phyloP scores from a whole-genome alignment of 306 rosid species.

The Fagus sylvatica region DNA sequence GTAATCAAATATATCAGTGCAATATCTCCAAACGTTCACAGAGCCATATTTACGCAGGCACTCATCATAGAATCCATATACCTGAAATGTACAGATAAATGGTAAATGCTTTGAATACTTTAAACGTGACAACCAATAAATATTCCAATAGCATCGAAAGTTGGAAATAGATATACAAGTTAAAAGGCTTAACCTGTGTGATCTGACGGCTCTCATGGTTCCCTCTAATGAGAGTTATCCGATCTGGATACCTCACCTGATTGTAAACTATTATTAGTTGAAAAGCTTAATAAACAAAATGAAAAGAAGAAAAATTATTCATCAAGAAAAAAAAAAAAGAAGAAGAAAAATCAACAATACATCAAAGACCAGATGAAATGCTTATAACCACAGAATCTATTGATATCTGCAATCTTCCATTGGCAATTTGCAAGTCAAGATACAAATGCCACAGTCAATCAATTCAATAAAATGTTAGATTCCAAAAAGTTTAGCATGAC shows the following conservation, averaged over 20 bases:
- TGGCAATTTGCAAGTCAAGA: background rate
- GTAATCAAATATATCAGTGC: constrained; percentile 96
- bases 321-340: too few species aligned
- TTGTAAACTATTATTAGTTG: constrained; percentile 29
- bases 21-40: constrained; percentile 98
- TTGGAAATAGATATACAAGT: constrained; percentile 9
- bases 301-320: constrained; percentile 4
- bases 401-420: background rate
- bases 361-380: background rate
- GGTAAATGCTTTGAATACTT: constrained; percentile 21
- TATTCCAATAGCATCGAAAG: constrained; percentile 20
- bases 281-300: constrained; percentile 9
- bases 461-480: background rate
- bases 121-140: constrained; percentile 33
- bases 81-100: constrained; percentile 47
- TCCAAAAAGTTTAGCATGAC: background rate
- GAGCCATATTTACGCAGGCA: constrained; percentile 99
- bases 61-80: constrained; percentile 98
- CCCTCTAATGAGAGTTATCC: constrained; percentile 98
- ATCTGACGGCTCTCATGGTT: constrained; percentile 99
- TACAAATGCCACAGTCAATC: background rate
- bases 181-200: constrained; percentile 77
- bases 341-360: constrained; percentile 9
- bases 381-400: background rate
- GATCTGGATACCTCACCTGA: constrained; percentile 99